phyloP scores from a whole-genome alignment of 2,329 filamentous ascomycete species.

The Ceratocystiopsis brevicomis region DNA sequence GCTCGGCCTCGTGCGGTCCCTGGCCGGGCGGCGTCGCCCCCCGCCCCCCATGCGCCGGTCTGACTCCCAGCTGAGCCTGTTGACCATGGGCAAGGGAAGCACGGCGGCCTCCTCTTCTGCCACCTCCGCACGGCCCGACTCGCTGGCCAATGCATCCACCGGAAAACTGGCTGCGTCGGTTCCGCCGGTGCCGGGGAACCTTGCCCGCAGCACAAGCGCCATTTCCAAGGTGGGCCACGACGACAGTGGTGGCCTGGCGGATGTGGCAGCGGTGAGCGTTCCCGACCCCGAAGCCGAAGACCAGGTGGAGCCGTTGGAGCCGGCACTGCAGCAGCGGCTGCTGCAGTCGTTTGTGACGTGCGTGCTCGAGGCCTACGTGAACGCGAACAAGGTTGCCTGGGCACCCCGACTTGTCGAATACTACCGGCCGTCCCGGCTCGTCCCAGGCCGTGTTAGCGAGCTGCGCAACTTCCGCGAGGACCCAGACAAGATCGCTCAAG shows the following conservation, averaged over 20 bases:
- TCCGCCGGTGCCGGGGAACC: too few species aligned
- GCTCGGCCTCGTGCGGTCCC: slow-evolving; percentile 49
- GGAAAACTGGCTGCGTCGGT: too few species aligned
- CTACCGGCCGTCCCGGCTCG: slow-evolving; percentile 42
- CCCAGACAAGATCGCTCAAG: slow-evolving; percentile 38
- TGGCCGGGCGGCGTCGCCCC: slow-evolving; percentile 49
- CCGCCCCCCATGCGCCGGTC: slow-evolving; percentile 39
- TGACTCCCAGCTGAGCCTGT: slow-evolving; percentile 4
- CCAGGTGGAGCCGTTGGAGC: slow-evolving; percentile 35
- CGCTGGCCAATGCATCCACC: not conserved
- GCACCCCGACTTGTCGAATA: slow-evolving; percentile 48
- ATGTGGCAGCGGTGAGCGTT: slow-evolving; percentile 31
- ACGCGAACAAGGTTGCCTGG: slow-evolving; percentile 40
- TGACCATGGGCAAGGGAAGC: not conserved
- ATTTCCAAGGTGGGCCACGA: slow-evolving; percentile 23
- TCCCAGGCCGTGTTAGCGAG: slow-evolving; percentile 42
- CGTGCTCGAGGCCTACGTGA: slow-evolving; percentile 55
- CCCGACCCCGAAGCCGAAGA: slow-evolving; percentile 43
- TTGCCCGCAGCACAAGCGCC: slow-evolving; percentile 22
- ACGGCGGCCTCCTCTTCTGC: not conserved
- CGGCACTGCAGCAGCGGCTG: slow-evolving; percentile 41
- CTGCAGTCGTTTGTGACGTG: slow-evolving; percentile 64
- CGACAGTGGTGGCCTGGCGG: slow-evolving; percentile 16
- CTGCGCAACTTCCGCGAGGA: slow-evolving; percentile 43
- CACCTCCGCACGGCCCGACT: not conserved